A percentile compares a stretch with the other conserved stretches of the same genome.
These are phyloP conservation scores for Ustilago tritici DNA, from an alignment of 1,284 basidiomycete genomes.

Conservation along the genomic window DNA sequence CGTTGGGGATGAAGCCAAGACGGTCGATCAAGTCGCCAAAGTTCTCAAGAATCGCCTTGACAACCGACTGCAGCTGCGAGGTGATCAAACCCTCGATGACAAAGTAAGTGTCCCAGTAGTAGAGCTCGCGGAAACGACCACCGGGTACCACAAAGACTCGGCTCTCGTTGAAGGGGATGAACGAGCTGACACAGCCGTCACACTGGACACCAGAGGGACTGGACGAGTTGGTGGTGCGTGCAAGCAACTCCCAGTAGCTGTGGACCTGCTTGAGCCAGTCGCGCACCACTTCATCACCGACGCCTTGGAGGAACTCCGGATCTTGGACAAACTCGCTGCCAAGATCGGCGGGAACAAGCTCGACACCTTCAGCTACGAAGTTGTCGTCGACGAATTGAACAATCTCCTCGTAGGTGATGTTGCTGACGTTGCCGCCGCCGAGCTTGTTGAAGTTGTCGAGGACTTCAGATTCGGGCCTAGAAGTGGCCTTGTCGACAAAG, in stretches of 20 bases:
- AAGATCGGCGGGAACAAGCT: slow-evolving; percentile 76
- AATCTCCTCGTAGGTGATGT: slow-evolving; percentile 72
- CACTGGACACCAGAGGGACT: slow-evolving; percentile 73
- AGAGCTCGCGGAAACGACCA: slow-evolving; percentile 75
- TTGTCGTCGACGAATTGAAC: slow-evolving; percentile 80
- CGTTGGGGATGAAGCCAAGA: slow-evolving; percentile 92
- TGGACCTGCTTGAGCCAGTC: slow-evolving; percentile 84
- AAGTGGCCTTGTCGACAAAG: slow-evolving; percentile 78
- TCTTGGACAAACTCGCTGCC: slow-evolving; percentile 75
- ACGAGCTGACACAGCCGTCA: slow-evolving; percentile 79
- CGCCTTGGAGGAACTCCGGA: slow-evolving; percentile 80
- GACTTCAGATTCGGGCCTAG: slow-evolving; percentile 74
- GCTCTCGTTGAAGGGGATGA: slow-evolving; percentile 82
- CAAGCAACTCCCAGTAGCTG: slow-evolving; percentile 83
- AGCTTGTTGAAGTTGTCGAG: slow-evolving; percentile 79
- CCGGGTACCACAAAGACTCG: slow-evolving; percentile 89
- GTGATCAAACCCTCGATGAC: slow-evolving; percentile 78
- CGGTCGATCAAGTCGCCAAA: slow-evolving; percentile 88
- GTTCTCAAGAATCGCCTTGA: slow-evolving; percentile 74
- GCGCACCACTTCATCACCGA: slow-evolving; percentile 78
- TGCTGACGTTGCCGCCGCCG: slow-evolving; percentile 71
- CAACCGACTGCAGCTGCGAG: slow-evolving; percentile 80
- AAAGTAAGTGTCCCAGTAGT: slow-evolving; percentile 62
- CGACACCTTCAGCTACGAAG: slow-evolving; percentile 86
- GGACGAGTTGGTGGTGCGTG: slow-evolving; percentile 79